These are phyloP conservation scores for Aspergillus neoniger DNA, from an alignment of 2,329 filamentous ascomycete genomes.

Conservation along the genomic window DNA sequence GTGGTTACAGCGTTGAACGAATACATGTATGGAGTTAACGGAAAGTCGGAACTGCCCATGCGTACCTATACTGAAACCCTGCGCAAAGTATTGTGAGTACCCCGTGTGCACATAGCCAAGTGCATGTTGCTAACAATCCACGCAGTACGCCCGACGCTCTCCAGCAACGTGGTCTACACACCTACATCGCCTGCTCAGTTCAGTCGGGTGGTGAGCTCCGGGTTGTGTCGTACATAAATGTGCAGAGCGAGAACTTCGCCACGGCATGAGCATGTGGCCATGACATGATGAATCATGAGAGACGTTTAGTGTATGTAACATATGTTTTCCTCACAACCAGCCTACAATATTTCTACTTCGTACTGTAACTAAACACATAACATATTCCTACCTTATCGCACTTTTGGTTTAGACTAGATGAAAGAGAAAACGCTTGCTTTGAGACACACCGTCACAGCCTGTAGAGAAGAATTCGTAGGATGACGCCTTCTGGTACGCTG, in stretches of 20 bases:
- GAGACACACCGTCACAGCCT: no score
- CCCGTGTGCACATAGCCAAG: neutral
- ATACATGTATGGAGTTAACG: neutral
- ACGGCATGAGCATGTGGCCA: neutral
- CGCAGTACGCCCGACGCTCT: neutral
- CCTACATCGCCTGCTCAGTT: neutral
- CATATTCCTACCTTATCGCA: no score
- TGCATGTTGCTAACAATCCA: neutral
- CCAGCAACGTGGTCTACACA: neutral
- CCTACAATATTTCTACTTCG: neutral
- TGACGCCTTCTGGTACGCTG: no score
- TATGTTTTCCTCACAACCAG: neutral
- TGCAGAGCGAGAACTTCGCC: neutral
- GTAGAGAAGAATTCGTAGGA: no score
- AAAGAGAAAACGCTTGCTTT: no score
- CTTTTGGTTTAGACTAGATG: no score
- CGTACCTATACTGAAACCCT: neutral
- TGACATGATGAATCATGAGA: neutral
- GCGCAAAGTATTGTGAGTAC: neutral
- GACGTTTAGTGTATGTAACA: neutral
- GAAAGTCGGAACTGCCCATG: neutral
- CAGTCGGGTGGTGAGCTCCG: neutral
- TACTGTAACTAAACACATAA: neutral
- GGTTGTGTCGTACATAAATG: slow-evolving; percentile 1
- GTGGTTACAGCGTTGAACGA: neutral